These are phyloP conservation scores for Phytophthora brassicae DNA, from an alignment of 352 stramenopile species.

Conservation along the genomic window DNA sequence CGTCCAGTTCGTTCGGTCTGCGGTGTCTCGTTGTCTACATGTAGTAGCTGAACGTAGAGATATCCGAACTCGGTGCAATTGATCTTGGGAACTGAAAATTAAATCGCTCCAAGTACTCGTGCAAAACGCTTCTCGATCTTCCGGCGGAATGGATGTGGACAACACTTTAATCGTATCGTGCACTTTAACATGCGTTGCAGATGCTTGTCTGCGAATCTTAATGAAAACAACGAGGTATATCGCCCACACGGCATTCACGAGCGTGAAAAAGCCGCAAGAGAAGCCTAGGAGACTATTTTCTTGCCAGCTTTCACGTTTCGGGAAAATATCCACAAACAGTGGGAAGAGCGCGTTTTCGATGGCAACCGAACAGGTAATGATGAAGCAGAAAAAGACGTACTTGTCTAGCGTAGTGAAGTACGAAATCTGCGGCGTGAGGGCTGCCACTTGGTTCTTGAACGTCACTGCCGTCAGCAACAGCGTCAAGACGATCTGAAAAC, in stretches of 20 bases:
- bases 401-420: conserved; percentile 69
- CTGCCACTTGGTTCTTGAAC: conserved; percentile 62
- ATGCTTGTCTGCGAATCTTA: conserved; percentile 26
- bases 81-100: conserved; percentile 26
- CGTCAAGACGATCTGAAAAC: conserved; percentile 58
- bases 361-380: conserved; percentile 50
- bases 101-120: conserved; percentile 24
- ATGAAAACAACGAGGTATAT: conserved; percentile 32
- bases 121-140: conserved; percentile 31
- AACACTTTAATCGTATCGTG: conserved; percentile 46
- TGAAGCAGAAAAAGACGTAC: conserved; percentile 71
- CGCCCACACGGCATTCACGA: conserved; percentile 45
- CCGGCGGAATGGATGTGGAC: conserved; percentile 27
- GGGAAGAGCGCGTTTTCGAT: conserved; percentile 61
- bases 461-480: conserved; percentile 64
- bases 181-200: conserved; percentile 32
- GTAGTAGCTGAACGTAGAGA: conserved; percentile 38
- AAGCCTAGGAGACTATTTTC: conserved; percentile 39
- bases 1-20: conserved; percentile 10
- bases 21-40: conserved; percentile 22
- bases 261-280: conserved; percentile 40
- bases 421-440: conserved; percentile 54
- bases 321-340: conserved; percentile 29
- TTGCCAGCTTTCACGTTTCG: conserved; percentile 18
- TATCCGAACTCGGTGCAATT: conserved; percentile 30